Evolutionary conservation across 1,139 yeast genomes (phyloP).

Genomic region (Pichia sp.): DNA sequence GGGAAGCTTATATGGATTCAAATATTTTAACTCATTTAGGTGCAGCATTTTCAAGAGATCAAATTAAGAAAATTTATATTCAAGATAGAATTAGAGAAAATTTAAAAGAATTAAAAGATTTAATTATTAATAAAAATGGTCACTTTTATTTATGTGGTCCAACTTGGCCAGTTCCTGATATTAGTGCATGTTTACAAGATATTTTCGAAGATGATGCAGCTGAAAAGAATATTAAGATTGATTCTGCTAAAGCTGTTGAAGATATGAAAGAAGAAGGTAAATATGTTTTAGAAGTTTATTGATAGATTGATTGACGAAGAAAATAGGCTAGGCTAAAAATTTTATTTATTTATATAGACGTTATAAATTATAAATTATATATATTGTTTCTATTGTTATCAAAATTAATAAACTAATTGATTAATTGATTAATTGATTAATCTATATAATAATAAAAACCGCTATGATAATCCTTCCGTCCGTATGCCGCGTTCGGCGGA

Average conservation of each 20-base stretch:
- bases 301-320: slow-evolving; percentile 16
- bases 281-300: slow-evolving; percentile 90
- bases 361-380: no score
- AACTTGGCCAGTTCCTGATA: slow-evolving; percentile 99
- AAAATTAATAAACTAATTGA: no score
- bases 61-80: slow-evolving; percentile 87
- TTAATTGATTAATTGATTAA: no score
- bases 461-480: no score
- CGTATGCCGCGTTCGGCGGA: no score
- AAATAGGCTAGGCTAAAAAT: no score
- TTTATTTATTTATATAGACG: no score
- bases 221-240: slow-evolving; percentile 58
- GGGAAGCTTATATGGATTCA: slow-evolving; percentile 94
- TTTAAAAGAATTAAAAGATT: slow-evolving; percentile 65
- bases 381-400: no score
- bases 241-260: slow-evolving; percentile 76
- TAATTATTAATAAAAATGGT: slow-evolving; percentile 73
- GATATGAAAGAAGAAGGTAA: slow-evolving; percentile 91
- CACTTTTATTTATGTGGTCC: slow-evolving; percentile 97
- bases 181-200: slow-evolving; percentile 83
- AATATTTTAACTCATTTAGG: slow-evolving; percentile 92
- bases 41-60: slow-evolving; percentile 98
- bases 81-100: slow-evolving; percentile 88
- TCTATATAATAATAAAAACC: no score
- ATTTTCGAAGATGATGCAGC: slow-evolving; percentile 69